Evolutionary conservation across 768 basidiomycete species (phyloP), one percentile per base, ranked within the genome.

Genomic region (Lentinula lateritia): DNA sequence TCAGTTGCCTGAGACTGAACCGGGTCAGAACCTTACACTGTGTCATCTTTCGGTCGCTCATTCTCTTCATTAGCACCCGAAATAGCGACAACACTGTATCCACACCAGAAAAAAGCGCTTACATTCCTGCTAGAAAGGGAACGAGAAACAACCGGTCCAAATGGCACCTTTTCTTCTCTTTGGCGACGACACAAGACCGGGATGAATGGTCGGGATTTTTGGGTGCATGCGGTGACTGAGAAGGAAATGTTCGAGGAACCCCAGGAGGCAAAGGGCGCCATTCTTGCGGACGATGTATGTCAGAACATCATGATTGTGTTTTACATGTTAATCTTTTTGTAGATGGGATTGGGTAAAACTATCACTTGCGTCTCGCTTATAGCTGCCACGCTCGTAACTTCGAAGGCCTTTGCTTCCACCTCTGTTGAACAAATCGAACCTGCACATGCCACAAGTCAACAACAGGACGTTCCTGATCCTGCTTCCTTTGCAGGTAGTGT

Each of bases 341-440:
- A 97, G 95, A 98, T 97, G 95, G 96, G 96, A 66, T 84, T 99
- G 34, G 96, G 96, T 16, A 98, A 98, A 75, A 98, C 96, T 0
- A 94, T 98, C 57, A 92, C 94, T 35, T 93, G 95, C 63, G 92
- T 98, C 28, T 92, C 96, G 15, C 81, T 99, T 54, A 89, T 99
- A 55, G 95, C 93, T 10, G 84, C 90, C 34, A 98, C 97, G 1
- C 79, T 95, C 13, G 66, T 71, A 54, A 81, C 89, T 0, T 91
- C 97, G 10, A 78, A 74, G 20, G 73, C 74, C 39, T 95, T 95
- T 73, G 87, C 84, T 10, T 68, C 77, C 35, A 74, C 80, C 2
- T 84, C 87, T 0, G 67, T 91, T 50, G 77, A 79, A 6, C 69
- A 71, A 5, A 70, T 76, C 4, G 78, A 79, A 0, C 70, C 75